These are phyloP conservation scores for Spongispora temasekensis DNA, from an alignment of 1,284 basidiomycete species.

Conservation along the genomic window DNA sequence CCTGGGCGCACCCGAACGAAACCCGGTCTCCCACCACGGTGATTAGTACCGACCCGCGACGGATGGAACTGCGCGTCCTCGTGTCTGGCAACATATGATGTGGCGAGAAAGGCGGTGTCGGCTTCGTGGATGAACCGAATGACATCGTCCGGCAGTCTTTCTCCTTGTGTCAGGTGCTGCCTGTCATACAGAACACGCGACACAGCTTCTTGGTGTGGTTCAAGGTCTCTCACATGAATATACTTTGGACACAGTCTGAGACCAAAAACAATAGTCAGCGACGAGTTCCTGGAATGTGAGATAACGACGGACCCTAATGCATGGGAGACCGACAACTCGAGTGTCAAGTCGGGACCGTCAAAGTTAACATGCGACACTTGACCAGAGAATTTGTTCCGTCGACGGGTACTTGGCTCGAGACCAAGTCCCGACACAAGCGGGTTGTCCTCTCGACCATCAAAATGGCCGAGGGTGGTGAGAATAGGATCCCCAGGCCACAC, in stretches of 20 bases:
- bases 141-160: conserved; percentile 48
- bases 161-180: conserved; percentile 29
- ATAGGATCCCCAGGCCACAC: conserved; percentile 62
- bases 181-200: conserved; percentile 41
- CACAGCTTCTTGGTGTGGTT: conserved; percentile 38
- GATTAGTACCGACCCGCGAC: conserved; percentile 63
- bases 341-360: conserved; percentile 14
- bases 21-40: conserved; percentile 60
- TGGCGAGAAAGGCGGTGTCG: conserved; percentile 58
- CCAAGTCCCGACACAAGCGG: conserved; percentile 58
- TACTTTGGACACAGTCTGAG: conserved; percentile 59
- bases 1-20: conserved; percentile 56
- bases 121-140: conserved; percentile 47
- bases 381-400: conserved; percentile 66
- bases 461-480: conserved; percentile 35
- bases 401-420: conserved; percentile 54
- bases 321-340: conserved; percentile 50
- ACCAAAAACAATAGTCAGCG: neutral
- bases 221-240: conserved; percentile 52
- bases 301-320: conserved; percentile 49
- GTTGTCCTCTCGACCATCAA: conserved; percentile 5
- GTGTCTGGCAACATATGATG: conserved; percentile 45
- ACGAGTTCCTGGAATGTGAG: neutral
- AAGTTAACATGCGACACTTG: conserved; percentile 35
- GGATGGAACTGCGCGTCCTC: conserved; percentile 44